Percentiles rank a stretch among this genome's conserved stretches.
These are phyloP conservation scores for Ormosia semicastrata DNA, from an alignment of 306 rosid species.

Conservation along the genomic window DNA sequence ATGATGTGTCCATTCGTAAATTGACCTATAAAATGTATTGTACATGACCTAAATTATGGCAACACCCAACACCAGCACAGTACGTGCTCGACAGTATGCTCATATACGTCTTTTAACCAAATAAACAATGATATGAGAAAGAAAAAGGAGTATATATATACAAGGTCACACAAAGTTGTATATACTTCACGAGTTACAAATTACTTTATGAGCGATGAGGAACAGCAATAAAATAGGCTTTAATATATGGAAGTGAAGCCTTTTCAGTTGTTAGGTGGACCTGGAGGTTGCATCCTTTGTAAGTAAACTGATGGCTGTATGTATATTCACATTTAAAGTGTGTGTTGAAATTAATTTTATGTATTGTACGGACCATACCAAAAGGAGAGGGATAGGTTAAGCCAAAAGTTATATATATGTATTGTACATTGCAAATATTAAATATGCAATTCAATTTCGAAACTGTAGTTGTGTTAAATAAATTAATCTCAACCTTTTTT, in stretches of 20 bases:
- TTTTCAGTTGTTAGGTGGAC: neutral
- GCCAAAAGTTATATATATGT: neutral
- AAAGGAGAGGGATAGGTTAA: neutral
- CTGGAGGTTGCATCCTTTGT: neutral
- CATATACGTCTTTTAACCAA: neutral
- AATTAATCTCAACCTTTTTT: neutral
- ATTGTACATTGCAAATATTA: neutral
- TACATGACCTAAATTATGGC: neutral
- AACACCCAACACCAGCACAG: neutral
- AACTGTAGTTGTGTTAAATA: neutral
- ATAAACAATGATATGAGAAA: neutral
- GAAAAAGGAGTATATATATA: neutral
- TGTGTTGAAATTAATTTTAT: neutral
- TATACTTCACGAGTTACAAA: neutral
- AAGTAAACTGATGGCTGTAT: neutral
- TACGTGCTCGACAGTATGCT: no score
- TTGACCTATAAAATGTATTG: neutral
- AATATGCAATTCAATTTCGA: neutral
- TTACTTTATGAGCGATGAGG: neutral
- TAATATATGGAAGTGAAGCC: neutral
- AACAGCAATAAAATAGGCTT: neutral
- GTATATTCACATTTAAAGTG: neutral
- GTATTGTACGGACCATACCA: neutral
- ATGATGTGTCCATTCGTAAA: neutral
- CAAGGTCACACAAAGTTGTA: neutral